Evolutionary conservation across 805 yeast species (phyloP).

Genomic region (Candida ipomoeae): DNA sequence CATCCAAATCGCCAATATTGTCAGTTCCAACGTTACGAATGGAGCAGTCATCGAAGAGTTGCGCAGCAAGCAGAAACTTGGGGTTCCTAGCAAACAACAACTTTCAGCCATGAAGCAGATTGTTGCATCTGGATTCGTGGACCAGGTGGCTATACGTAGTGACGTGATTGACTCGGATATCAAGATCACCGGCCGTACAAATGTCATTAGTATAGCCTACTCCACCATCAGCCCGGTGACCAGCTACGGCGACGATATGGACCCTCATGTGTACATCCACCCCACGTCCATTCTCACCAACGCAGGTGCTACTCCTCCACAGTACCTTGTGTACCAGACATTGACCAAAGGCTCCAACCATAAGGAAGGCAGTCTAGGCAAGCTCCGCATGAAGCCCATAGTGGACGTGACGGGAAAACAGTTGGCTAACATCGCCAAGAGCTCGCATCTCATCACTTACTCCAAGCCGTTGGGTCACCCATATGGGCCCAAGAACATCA

Average conservation of each 20-base stretch:
- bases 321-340: constrained; percentile 68
- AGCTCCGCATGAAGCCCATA: constrained; percentile 67
- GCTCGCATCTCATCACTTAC: constrained; percentile 68
- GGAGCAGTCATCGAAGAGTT: constrained; percentile 50
- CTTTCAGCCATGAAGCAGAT: constrained; percentile 81
- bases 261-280: constrained; percentile 70
- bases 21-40: constrained; percentile 57
- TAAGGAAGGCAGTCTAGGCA: constrained; percentile 35
- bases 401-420: constrained; percentile 74
- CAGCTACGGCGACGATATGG: constrained; percentile 33
- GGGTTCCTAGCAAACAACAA: constrained; percentile 66
- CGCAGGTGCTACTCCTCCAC: constrained; percentile 70
- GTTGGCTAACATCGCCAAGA: constrained; percentile 70
- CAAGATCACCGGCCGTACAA: constrained; percentile 52
- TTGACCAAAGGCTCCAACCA: constrained; percentile 53
- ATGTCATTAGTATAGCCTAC: constrained; percentile 61
- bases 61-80: constrained; percentile 45
- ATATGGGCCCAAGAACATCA: constrained; percentile 68
- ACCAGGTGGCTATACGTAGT: constrained; percentile 82
- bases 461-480: constrained; percentile 93
- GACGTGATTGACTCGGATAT: constrained; percentile 67
- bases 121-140: constrained; percentile 88
- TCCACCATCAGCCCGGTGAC: constrained; percentile 48
- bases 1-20: constrained; percentile 72
- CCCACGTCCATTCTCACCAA: constrained; percentile 64